A percentile compares a stretch with the other conserved stretches of the same genome.
These are phyloP conservation scores for Cucurbita maxima DNA, from an alignment of 306 rosid species.

Conservation along the genomic window DNA sequence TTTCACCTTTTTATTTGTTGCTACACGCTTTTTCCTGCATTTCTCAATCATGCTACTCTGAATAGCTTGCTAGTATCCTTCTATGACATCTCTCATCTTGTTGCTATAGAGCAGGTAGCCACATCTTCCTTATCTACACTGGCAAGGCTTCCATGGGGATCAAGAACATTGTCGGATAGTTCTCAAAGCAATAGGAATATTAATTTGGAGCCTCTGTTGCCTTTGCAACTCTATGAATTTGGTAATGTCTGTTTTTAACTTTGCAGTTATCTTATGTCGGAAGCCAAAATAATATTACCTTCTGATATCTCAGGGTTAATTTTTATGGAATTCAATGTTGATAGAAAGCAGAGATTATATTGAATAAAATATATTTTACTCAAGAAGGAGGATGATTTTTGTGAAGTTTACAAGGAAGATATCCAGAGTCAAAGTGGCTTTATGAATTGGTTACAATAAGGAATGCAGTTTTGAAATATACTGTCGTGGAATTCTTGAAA, in stretches of 20 bases:
- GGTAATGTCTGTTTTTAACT: slow-evolving; percentile 31
- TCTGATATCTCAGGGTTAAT: not conserved
- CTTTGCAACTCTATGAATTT: slow-evolving; percentile 78
- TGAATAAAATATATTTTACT: not conserved
- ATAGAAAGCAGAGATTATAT: not conserved
- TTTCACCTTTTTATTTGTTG: not conserved
- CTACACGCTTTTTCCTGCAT: not conserved
- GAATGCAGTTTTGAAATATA: not conserved
- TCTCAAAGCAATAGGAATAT: slow-evolving; percentile 13
- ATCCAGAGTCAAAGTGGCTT: not conserved
- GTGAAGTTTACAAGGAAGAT: not conserved
- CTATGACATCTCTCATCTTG: slow-evolving; percentile 9
- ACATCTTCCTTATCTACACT: slow-evolving; percentile 61
- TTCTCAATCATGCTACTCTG: not conserved
- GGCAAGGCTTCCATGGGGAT: slow-evolving; percentile 87
- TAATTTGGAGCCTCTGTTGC: slow-evolving; percentile 31
- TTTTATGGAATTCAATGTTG: not conserved
- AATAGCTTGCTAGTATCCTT: slow-evolving; percentile 7
- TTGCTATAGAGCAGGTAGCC: slow-evolving; percentile 29
- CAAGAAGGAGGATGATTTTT: not conserved
- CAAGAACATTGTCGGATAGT: slow-evolving; percentile 26
- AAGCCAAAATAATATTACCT: not conserved
- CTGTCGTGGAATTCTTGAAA: not conserved
- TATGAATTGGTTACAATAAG: not conserved
- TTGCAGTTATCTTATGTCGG: not conserved